Evolutionary conservation across 2,329 filamentous ascomycete species (phyloP).

Genomic region (Raffaelea arxii): DNA sequence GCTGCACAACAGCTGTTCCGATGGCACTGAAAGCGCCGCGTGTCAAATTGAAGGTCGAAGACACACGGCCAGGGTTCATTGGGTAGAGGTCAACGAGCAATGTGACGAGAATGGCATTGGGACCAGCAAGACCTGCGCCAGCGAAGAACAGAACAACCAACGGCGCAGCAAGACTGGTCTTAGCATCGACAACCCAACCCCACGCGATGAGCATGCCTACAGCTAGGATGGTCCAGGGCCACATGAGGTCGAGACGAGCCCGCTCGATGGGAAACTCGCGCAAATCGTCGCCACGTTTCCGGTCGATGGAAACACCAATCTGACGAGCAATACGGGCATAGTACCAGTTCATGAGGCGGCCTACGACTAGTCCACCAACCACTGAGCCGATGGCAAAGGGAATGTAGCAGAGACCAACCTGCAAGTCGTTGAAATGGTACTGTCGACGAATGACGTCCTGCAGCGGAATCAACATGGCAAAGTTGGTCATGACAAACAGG

Average conservation of each 20-base stretch:
- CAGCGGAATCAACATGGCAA: constrained; percentile 21
- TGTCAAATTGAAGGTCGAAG: constrained; percentile 31
- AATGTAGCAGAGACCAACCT: constrained; percentile 33
- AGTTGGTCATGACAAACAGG: constrained; percentile 25
- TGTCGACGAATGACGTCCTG: constrained; percentile 22
- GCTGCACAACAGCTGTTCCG: constrained; percentile 28
- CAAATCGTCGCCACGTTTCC: constrained; percentile 29
- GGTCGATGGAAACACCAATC: constrained; percentile 36
- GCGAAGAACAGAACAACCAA: constrained; percentile 29
- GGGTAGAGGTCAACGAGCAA: constrained; percentile 34
- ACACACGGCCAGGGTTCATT: constrained; percentile 27
- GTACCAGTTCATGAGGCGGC: constrained; percentile 50
- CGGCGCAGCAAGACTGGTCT: constrained; percentile 27
- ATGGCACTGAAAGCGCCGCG: constrained; percentile 29
- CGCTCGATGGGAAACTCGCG: constrained; percentile 25
- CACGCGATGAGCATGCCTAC: constrained; percentile 30
- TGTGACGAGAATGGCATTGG: constrained; percentile 29
- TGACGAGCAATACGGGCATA: constrained; percentile 43
- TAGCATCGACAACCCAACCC: constrained; percentile 31
- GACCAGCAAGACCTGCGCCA: constrained; percentile 26
- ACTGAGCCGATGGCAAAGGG: constrained; percentile 27
- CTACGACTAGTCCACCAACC: constrained; percentile 25
- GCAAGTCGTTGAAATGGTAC: constrained; percentile 24
- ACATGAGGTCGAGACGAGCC: constrained; percentile 23
- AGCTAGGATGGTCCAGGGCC: constrained; percentile 31